Evolutionary conservation across 371 early-diverging fungal genomes (phyloP).

Genomic region (Caulochytrium protostelioides): DNA sequence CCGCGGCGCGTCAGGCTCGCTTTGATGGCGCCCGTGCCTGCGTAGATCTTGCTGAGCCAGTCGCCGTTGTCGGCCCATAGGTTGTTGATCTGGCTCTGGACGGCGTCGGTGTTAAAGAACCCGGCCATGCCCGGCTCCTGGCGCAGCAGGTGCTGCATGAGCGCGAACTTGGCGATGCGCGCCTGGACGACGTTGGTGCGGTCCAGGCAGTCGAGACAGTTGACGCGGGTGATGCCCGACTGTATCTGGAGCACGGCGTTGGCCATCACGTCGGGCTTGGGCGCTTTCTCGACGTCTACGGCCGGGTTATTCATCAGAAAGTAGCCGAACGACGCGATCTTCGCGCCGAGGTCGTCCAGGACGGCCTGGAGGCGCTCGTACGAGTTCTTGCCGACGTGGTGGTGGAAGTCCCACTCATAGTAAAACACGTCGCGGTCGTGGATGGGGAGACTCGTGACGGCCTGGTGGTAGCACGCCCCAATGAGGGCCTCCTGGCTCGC

Average conservation of each 20-base stretch:
- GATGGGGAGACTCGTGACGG: conserved; percentile 13
- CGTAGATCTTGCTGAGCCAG: conserved; percentile 70
- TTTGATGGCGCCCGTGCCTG: conserved; percentile 95
- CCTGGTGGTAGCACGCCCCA: not conserved
- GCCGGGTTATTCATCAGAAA: conserved; percentile 38
- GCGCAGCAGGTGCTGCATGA: too few species aligned
- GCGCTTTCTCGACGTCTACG: conserved; percentile 31
- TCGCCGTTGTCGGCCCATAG: conserved; percentile 96
- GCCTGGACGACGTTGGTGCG: conserved; percentile 47
- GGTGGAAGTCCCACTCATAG: conserved; percentile 65
- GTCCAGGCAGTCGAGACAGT: conserved; percentile 97
- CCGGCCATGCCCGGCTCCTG: not conserved
- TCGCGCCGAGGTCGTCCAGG: conserved; percentile 21
- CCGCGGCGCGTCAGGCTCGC: conserved; percentile 75
- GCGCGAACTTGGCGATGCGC: too few species aligned
- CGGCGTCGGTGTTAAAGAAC: not conserved
- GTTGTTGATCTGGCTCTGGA: conserved; percentile 14
- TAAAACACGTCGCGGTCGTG: conserved; percentile 17
- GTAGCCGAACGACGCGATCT: conserved; percentile 35
- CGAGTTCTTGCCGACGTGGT: conserved; percentile 48
- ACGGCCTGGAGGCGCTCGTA: conserved; percentile 46
- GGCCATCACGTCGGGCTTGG: conserved; percentile 50
- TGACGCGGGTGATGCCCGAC: too few species aligned
- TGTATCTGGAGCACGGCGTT: not conserved
- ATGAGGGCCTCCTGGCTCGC: conserved; percentile 4